phyloP scores from a whole-genome alignment of 805 yeast species.

The Myxozyma monticola region DNA sequence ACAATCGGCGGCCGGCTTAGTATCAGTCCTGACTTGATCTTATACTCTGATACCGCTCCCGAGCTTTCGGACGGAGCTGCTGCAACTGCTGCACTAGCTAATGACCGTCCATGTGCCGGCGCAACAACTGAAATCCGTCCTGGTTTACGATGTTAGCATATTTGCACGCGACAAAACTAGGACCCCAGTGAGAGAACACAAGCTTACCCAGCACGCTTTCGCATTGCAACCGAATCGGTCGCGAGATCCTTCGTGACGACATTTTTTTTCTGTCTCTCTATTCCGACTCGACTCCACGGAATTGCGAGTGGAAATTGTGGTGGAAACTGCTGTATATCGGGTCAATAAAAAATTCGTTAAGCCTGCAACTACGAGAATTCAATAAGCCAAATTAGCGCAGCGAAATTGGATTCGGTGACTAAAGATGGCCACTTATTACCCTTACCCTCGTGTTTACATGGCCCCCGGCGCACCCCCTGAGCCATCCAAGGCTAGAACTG shows the following conservation, averaged over 20 bases:
- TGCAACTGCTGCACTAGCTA: conserved; percentile 1
- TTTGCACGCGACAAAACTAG: too few species aligned
- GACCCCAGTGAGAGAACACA: background rate
- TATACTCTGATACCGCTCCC: too few species aligned
- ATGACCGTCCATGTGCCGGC: too few species aligned
- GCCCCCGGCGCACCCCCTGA: too few species aligned
- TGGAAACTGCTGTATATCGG: background rate
- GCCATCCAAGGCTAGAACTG: too few species aligned
- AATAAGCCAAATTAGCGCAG: background rate
- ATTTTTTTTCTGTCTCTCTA: background rate
- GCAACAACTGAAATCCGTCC: background rate
- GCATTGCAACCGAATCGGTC: conserved; percentile 2
- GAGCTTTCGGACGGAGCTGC: too few species aligned
- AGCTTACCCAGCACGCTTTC: conserved; percentile 1
- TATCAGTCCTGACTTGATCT: conserved; percentile 47
- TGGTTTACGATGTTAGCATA: background rate
- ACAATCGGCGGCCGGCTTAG: conserved; percentile 82
- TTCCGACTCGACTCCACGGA: background rate
- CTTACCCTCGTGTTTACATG: too few species aligned
- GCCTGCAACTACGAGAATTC: background rate
- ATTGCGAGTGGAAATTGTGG: background rate
- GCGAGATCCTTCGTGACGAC: conserved; percentile 1
- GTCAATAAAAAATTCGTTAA: background rate
- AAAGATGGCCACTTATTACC: background rate
- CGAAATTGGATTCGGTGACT: background rate